Conservation (phyloP, 164 flowering plant species). For the Stephania japonica region DNA sequence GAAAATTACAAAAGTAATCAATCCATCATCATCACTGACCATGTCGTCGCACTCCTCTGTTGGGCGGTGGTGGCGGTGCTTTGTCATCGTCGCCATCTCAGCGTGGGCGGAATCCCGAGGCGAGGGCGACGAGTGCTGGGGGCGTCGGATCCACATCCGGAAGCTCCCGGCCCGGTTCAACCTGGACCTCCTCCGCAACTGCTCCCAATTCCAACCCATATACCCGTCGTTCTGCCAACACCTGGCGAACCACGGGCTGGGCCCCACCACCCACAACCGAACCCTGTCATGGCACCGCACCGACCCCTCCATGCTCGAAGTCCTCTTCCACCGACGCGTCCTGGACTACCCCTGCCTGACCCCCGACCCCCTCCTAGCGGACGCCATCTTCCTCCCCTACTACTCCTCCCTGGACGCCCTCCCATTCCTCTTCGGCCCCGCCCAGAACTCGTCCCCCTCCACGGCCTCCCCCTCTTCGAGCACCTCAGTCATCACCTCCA, state of each 20-base stretch:
- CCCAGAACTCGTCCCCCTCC: conserved; percentile 31
- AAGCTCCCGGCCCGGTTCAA: conserved; percentile 76
- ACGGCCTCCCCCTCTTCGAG: conserved; percentile 52
- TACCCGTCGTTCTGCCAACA: conserved; percentile 63
- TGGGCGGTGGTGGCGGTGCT: too few relatives aligned
- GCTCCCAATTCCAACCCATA: conserved; percentile 55
- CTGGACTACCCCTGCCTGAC: conserved; percentile 89
- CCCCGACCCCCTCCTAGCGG: conserved; percentile 49
- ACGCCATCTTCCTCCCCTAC: conserved; percentile 81
- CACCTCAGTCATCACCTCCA: conserved; percentile 30
- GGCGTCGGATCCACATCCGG: conserved; percentile 62
- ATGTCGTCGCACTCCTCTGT: too few relatives aligned
- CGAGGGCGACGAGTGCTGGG: not conserved
- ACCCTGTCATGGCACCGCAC: conserved; percentile 93
- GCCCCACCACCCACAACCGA: conserved; percentile 74
- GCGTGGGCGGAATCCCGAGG: not conserved
- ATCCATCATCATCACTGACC: too few relatives aligned
- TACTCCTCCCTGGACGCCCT: conserved; percentile 64
- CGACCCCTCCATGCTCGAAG: conserved; percentile 69
- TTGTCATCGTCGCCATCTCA: too few relatives aligned
- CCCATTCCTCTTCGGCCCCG: conserved; percentile 70
- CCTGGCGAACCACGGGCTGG: conserved; percentile 83
- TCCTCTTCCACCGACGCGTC: conserved; percentile 81
- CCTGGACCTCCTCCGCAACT: conserved; percentile 64
- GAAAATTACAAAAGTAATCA: too few relatives aligned